Evolutionary conservation across 345 rosid species (phyloP).

Genomic region (Pseudoturritis turrita): DNA sequence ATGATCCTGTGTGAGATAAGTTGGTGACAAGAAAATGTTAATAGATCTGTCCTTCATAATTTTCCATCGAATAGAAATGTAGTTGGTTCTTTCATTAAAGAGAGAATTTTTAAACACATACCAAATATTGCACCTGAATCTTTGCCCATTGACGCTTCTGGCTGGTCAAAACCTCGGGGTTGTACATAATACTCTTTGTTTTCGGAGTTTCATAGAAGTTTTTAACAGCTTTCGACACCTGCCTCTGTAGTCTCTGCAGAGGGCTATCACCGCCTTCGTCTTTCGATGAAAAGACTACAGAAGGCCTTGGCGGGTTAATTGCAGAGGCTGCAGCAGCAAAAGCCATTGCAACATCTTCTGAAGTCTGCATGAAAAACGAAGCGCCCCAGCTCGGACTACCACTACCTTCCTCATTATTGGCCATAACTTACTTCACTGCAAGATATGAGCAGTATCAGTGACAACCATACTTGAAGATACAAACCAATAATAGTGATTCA

Average conservation of each 20-base stretch:
- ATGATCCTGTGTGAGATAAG: constrained; percentile 60
- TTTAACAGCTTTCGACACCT: constrained; percentile 55
- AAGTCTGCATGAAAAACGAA: constrained; percentile 61
- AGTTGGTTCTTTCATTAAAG: neutral
- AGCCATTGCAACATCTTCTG: constrained; percentile 78
- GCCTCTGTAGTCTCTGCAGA: constrained; percentile 69
- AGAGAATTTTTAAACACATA: constrained; percentile 26
- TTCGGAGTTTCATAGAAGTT: constrained; percentile 66
- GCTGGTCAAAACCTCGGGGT: constrained; percentile 92
- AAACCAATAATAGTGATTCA: neutral
- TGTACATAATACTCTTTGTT: constrained; percentile 49
- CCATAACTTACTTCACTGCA: constrained; percentile 48
- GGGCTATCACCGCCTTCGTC: constrained; percentile 63
- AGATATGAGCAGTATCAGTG: constrained; percentile 2
- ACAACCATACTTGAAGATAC: neutral
- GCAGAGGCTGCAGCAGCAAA: constrained; percentile 83
- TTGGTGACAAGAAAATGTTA: neutral
- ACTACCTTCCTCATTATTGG: constrained; percentile 53
- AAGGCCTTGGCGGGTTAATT: constrained; percentile 70
- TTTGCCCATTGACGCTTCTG: constrained; percentile 96
- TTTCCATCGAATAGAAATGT: neutral
- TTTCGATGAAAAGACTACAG: constrained; percentile 71
- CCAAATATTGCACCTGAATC: constrained; percentile 83
- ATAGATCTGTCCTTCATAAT: constrained; percentile 15
- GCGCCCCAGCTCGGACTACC: constrained; percentile 83